Evolutionary conservation across 345 rosid species (phyloP), one percentile per base, ranked within the genome.

Genomic region (Viola odorata): DNA sequence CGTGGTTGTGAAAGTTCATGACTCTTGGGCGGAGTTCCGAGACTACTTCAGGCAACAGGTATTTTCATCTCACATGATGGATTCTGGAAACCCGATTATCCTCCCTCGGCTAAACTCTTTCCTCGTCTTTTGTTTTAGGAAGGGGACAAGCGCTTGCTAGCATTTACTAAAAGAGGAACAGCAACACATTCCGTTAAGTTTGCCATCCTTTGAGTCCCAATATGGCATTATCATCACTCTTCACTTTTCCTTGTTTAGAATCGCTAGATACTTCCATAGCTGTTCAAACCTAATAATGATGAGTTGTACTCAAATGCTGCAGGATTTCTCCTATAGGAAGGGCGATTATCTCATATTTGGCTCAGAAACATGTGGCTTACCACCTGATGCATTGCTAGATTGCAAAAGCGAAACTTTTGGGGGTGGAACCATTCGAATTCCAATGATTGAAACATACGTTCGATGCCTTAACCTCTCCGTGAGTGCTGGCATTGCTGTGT

Each of bases 401-500:
- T 92, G 96, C 83, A 81, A 74, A 69, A 69, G 65, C 42, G 72
- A 81, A 71, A 58, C 65, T 8, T 77, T 67, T 44, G 94, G 96
- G 8, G 90, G 96, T 13, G 96, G 94, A 4, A 85, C 84, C 52
- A 63, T 92, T 71, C 73, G 94, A 65, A 85, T 92, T 66, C 98
- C 96, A 0, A 92, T 92, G 98, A 80, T 87, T 56, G 96, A 92
- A 66, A 92, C 96, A 3, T 83, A 89, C 37, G 98, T 89, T 48
- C 77, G 98, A 78, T 92, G 96, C 68, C 74, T 92, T 65, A 92
- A 92, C 72, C 91, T 92, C 39, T 87, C 96, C 3, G 98, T 92
- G 53, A 92, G 96, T 62, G 96, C 83, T 60, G 96, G 96, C 39
- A 80, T 89, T 68, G 94, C 98, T 23, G 47, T 89, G 75, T 89